Conservation (phyloP, 352 stramenopile genomes). For the Pythium graminicola region DNA sequence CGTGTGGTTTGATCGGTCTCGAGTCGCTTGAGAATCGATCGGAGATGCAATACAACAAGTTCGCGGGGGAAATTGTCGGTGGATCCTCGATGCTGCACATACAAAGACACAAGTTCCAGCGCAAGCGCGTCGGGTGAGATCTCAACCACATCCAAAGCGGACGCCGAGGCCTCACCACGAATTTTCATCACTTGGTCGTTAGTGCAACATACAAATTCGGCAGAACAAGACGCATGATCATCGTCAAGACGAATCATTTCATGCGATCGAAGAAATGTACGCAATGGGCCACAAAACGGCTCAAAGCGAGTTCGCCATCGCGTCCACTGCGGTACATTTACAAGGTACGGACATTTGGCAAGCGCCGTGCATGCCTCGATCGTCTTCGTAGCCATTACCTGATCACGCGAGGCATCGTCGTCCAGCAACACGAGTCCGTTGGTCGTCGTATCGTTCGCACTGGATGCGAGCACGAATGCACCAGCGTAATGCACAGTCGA, state of each 20-base stretch:
- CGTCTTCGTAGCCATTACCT: slow-evolving; percentile 38
- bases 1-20: background rate
- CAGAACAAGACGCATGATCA: slow-evolving; percentile 52
- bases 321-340: slow-evolving; percentile 41
- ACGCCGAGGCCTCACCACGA: slow-evolving; percentile 26
- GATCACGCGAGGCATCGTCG: slow-evolving; percentile 15
- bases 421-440: slow-evolving; percentile 12
- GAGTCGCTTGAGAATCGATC: slow-evolving; percentile 26
- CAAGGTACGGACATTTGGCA: slow-evolving; percentile 47
- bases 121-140: slow-evolving; percentile 32
- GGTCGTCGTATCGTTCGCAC: background rate
- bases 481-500: slow-evolving; percentile 14
- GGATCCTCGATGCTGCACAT: slow-evolving; percentile 41
- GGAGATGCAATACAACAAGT: slow-evolving; percentile 60
- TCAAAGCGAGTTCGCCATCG: slow-evolving; percentile 32
- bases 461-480: background rate
- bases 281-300: slow-evolving; percentile 50
- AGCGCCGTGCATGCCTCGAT: slow-evolving; percentile 43
- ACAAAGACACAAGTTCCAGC: slow-evolving; percentile 53
- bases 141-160: slow-evolving; percentile 10
- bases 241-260: slow-evolving; percentile 52
- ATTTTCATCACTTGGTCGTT: slow-evolving; percentile 54
- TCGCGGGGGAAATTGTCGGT: slow-evolving; percentile 51
- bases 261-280: slow-evolving; percentile 68
- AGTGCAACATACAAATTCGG: slow-evolving; percentile 50